Base-by-base conservation (phyloP, 2,329 filamentous ascomycete genomes). In the Ceratocystis destructans region DNA sequence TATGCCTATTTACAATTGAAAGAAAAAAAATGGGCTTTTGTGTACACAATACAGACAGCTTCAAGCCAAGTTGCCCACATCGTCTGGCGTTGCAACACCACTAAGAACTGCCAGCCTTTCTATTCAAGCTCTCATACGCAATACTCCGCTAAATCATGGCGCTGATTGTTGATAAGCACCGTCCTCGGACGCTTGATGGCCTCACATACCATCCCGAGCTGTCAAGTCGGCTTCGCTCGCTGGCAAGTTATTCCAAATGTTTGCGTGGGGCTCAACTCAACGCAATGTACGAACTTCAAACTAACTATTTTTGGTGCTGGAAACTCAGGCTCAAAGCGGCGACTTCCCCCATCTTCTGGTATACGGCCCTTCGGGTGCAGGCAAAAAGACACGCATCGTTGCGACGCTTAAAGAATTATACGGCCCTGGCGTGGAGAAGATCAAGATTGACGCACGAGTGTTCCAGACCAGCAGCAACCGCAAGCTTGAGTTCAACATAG, bases 401-500 rank as follows among this genome's bases (percentile, higher is more conserved):
- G 92, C 94, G 17, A 97, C 93, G 0, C 79, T 99, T 2, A 96
- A 96, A 75, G 93, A 96, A 73, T 82, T 99, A 6, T 99, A 94
- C 76, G 94, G 94, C 0, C 87, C 93, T 0, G 93, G 94, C 55
- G 94, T 96, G n/a, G 95, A 99, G 74, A 97, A 96, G 82, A 99
- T 99, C 82, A 97, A 97, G 79, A 97, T 99, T 77, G 94, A 99
- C 74, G 90, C 91, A 12, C 89, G 94, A 70, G 88, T 96, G 68
- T 99, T 99, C 79, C 92, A 96, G 77, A 97, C 94, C 0, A 92
- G 86, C 25, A 88, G 87, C 73, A 97, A 96, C 76, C 90, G 94
- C 74, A 99, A 99, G 77, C 87, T 99, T 72, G 94, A 99, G 77
- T 99, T 99, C 83, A 99, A 96, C 78, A 96, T 99, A 70, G 94